Evolutionary conservation across 2,329 filamentous ascomycete genomes (phyloP).

Genomic region (Talaromyces sp.): DNA sequence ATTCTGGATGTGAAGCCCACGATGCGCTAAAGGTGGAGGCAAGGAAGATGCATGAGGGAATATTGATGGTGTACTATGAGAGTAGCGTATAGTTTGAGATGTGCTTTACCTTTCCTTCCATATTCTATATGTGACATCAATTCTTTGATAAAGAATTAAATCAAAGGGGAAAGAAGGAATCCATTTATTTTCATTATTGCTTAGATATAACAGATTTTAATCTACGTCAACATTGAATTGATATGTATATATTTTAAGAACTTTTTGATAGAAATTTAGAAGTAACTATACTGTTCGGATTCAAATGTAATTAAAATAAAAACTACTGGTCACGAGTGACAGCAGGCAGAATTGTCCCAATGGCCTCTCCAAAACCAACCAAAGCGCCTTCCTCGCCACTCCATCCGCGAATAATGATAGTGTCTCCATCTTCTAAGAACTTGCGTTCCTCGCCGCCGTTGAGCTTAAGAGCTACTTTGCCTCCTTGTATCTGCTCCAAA

Average conservation of each 20-base stretch:
- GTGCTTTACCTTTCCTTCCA: neutral
- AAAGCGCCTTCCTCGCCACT: neutral
- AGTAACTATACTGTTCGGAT: too few species aligned
- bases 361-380: neutral
- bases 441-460: neutral
- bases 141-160: neutral
- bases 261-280: too few species aligned
- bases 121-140: neutral
- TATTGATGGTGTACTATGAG: constrained; percentile 33
- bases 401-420: neutral
- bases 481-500: constrained; percentile 2
- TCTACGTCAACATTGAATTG: too few species aligned
- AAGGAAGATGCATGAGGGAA: constrained; percentile 21
- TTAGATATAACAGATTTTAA: neutral
- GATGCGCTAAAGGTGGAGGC: constrained; percentile 38
- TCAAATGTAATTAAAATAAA: too few species aligned
- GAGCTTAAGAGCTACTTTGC: neutral
- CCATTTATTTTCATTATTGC: neutral
- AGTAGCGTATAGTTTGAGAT: constrained; percentile 20
- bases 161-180: neutral
- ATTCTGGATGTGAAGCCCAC: constrained; percentile 54
- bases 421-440: constrained; percentile 1
- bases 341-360: neutral
- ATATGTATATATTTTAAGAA: too few species aligned
- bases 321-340: neutral